These are phyloP conservation scores for Plasmodium vinckei DNA, from an alignment of 169 alveolate species.

Conservation along the genomic window DNA sequence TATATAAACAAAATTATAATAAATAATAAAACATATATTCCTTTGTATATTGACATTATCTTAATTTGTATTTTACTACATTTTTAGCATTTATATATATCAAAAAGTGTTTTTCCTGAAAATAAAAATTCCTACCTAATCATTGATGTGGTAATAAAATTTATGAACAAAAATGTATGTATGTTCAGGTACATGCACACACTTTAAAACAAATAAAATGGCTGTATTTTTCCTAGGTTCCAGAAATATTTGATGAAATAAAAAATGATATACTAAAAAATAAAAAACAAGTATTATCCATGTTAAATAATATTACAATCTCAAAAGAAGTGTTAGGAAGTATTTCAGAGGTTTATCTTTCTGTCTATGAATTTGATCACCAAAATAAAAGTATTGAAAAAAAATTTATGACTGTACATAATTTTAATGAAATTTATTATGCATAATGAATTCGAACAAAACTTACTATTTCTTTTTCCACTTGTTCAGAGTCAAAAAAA, in stretches of 20 bases:
- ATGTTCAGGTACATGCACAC: too few relatives aligned
- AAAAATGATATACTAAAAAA: slow-evolving; percentile 45
- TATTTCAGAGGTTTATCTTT: slow-evolving; percentile 48
- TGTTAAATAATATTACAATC: slow-evolving; percentile 33
- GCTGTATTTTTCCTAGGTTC: slow-evolving; percentile 22
- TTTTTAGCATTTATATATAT: slow-evolving; percentile 61
- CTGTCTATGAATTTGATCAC: slow-evolving; percentile 49
- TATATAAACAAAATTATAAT: slow-evolving; percentile 6
- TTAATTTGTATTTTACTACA: neutral
- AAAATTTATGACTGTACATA: neutral
- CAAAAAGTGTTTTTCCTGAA: slow-evolving; percentile 61
- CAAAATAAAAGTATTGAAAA: slow-evolving; percentile 9
- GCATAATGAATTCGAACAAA: too few relatives aligned
- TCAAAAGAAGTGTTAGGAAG: slow-evolving; percentile 34
- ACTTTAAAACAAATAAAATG: neutral
- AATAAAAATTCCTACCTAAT: slow-evolving; percentile 60
- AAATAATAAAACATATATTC: neutral
- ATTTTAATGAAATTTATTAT: too few relatives aligned
- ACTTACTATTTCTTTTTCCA: too few relatives aligned
- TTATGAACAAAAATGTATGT: neutral
- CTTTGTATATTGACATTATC: neutral
- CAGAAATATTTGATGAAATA: slow-evolving; percentile 66
- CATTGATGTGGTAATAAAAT: slow-evolving; percentile 45
- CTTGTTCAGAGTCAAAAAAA: too few relatives aligned
- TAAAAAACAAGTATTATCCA: slow-evolving; percentile 12